Base-by-base conservation (phyloP, 148 eudicot genomes). In the Drosera capensis region DNA sequence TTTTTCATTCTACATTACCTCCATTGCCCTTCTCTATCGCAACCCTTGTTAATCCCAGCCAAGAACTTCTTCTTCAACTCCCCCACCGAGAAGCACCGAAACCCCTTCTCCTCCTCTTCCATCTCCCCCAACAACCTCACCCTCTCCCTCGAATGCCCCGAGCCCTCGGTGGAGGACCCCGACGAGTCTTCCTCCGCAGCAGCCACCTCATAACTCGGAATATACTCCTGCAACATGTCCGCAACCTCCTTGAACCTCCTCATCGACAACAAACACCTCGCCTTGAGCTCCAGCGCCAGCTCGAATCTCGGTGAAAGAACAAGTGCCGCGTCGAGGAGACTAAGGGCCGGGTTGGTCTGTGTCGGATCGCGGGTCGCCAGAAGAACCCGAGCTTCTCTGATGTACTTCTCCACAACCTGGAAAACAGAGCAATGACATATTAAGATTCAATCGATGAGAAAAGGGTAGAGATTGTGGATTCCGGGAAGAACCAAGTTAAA, bases 1-100 rank as follows among this genome's bases (percentile, higher is more conserved):
- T 25, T 18, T 23, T 23, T 42, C 30, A 30, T 21, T 23, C 23
- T 13, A 11, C 15, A n/a, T 65, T 78, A 85, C 99, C 99, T 84
- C 99, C 99, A 90, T 56, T 78, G 99, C 1, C 93, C 95, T 68
- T 84, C 85, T 29, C 73, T 78, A 3, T 90, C 77, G 25, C 60
- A 73, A 54, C 63, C 78, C 60, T 73, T 90, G 24, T 52, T 68
- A 23, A 90, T 54, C 1, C 99, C 82, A 25, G 82, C 72, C 48
- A 80, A 53, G 22, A 90, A 78, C 55, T 73, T 80, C 59, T 71
- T 90, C 71, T 81, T 90, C 67, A 90, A 70, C 64, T 81, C 99
- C 8, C 78, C 71, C 13, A 78, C 93, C 36, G 99, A 90, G 55
- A 90, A 90, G 46, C 95, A 90, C 55, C 70, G 84, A 49, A 80